Base-by-base conservation (phyloP, 495 filamentous ascomycete genomes). In the Penicillium samsonianum region DNA sequence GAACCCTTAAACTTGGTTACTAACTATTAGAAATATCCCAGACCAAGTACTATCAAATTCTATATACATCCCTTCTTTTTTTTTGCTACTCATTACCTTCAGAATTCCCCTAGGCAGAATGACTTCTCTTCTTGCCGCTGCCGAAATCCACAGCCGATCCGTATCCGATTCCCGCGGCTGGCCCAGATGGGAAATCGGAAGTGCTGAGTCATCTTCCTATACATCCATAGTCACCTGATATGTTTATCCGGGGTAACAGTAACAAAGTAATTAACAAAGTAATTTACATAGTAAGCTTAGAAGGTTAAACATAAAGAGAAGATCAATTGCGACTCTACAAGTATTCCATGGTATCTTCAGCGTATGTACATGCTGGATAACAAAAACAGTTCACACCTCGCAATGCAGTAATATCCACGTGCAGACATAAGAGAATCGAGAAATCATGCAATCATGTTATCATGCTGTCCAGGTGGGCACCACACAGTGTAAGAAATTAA, bases 341-440 rank as follows among this genome's bases (percentile, higher is more conserved):
- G 30, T 35, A 38, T 22, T 63, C 58, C 55, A 44, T 61, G 58
- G 57, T 67, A 65, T 67, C 62, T 67, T 63, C 49, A 35, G 33
- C 14, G 33, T 65, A 63, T 65, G 57, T 65, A 65, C 61, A 61
- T 37, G 54, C 38, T 54, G 23, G 25, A 42, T 54, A 31, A 31
- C 26, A 54, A 43, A 54, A 56, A 56, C 20, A 38, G 12, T 14
- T 55, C 40, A 35, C 47, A 42, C 51, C 60, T 60, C 47, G 43
- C 53, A 46, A 67, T 67, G 62, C 65, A 61, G 46, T 23, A 49
- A 59, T 46, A 54, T 62, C 55, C 41, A 45, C 30, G 42, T 31
- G 25, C 50, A 52, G 19, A 48, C 59, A 50, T 16, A 35, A 35
- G 43, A 40, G 19, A 45, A 37, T 26, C 30, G 35, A 43, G 57